Evolutionary conservation across 495 filamentous ascomycete species (phyloP).

Genomic region (Neurospora hispaniola): DNA sequence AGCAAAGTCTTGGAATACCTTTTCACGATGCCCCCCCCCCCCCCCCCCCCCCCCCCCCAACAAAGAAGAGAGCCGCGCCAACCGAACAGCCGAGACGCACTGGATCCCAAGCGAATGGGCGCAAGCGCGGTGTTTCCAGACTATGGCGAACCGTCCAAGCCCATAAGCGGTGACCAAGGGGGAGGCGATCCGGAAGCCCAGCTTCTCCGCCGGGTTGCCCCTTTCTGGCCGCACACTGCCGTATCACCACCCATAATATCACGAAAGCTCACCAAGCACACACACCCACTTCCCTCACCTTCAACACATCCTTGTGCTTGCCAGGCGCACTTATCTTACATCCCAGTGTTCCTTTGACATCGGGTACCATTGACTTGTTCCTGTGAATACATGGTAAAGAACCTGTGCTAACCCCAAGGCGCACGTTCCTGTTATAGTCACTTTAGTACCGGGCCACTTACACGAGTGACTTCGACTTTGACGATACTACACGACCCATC

Average conservation of each 20-base stretch:
- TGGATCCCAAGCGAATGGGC: neutral
- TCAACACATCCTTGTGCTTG: neutral
- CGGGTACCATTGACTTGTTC: neutral
- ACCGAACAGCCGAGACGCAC: neutral
- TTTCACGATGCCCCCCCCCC: neutral
- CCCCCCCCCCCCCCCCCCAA: too few relatives aligned
- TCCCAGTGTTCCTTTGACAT: neutral
- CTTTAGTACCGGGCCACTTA: neutral
- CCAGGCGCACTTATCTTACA: neutral
- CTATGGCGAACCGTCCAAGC: neutral
- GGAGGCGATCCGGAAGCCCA: neutral
- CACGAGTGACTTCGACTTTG: neutral
- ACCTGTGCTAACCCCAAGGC: neutral
- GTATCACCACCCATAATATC: neutral
- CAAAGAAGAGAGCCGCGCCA: neutral
- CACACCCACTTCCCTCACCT: neutral
- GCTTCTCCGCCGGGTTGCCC: neutral
- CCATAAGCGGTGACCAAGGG: neutral
- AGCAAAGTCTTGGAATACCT: neutral
- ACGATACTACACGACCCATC: conserved; percentile 1
- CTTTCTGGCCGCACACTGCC: neutral
- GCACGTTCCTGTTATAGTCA: neutral
- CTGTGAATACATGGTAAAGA: neutral
- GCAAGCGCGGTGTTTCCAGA: neutral
- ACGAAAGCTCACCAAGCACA: neutral